phyloP scores from a whole-genome alignment of 108 stramenopile species.

The Cyclotella kingstonii region DNA sequence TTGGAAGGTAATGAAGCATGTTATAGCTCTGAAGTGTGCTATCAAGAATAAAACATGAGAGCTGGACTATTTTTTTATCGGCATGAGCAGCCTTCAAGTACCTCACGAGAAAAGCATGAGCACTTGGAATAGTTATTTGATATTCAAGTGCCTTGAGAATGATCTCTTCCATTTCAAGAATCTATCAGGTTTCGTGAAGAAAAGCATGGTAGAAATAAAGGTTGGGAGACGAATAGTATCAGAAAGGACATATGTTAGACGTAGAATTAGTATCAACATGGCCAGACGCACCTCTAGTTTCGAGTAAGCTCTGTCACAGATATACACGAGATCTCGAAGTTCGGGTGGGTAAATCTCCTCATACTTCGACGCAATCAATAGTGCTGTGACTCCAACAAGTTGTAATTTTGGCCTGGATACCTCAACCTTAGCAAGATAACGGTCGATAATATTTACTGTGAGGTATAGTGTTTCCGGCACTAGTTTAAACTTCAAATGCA shows the following conservation, averaged over 20 bases:
- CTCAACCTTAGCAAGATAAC: conserved; percentile 76
- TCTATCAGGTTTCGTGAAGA: conserved; percentile 37
- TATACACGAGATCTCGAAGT: conserved; percentile 95
- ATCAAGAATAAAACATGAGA: conserved; percentile 86
- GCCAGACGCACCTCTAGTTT: conserved; percentile 59
- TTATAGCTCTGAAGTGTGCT: conserved; percentile 85
- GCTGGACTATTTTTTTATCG: conserved; percentile 81
- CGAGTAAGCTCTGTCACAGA: conserved; percentile 95
- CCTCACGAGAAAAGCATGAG: conserved; percentile 87
- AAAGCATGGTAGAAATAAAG: neutral
- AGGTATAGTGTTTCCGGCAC: conserved; percentile 97
- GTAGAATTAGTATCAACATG: no score
- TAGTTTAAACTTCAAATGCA: conserved; percentile 98
- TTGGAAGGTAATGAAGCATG: conserved; percentile 84
- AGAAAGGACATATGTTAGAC: no score
- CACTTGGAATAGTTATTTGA: conserved; percentile 85
- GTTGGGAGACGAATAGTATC: neutral
- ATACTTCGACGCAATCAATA: conserved; percentile 97
- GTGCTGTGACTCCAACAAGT: conserved; percentile 97
- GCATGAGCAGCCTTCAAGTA: conserved; percentile 91
- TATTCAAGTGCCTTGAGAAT: conserved; percentile 84
- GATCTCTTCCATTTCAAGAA: conserved; percentile 90
- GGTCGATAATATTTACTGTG: conserved; percentile 96
- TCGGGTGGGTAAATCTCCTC: conserved; percentile 99
- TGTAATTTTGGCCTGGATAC: conserved; percentile 89